phyloP scores from a whole-genome alignment of 2,329 filamentous ascomycete species.

The Lecanicillium sp. region DNA sequence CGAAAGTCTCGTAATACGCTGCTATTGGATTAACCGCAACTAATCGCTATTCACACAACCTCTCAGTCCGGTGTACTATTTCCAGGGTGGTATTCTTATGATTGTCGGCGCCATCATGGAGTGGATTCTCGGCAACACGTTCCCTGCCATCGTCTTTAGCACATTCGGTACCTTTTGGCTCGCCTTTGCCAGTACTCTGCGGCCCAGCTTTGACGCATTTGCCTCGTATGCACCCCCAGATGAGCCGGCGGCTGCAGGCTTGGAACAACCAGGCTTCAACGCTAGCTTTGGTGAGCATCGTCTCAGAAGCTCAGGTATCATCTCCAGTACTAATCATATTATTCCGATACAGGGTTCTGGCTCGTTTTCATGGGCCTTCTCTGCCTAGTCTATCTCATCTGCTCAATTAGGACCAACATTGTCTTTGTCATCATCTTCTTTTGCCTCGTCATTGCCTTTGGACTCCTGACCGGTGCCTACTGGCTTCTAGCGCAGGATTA shows the following conservation, averaged over 20 bases:
- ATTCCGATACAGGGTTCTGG: slow-evolving; percentile 36
- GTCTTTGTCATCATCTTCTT: slow-evolving; percentile 56
- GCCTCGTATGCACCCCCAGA: slow-evolving; percentile 2
- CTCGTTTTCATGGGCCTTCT: slow-evolving; percentile 54
- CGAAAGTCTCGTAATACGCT: too few relatives aligned
- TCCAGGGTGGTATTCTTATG: slow-evolving; percentile 9
- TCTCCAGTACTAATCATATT: neutral
- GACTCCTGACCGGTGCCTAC: slow-evolving; percentile 48
- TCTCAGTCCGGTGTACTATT: slow-evolving; percentile 7
- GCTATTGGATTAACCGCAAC: too few relatives aligned
- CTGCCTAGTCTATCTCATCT: slow-evolving; percentile 54
- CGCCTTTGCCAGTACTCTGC: slow-evolving; percentile 4
- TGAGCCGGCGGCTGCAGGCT: neutral
- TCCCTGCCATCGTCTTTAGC: slow-evolving; percentile 6
- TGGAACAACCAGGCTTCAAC: slow-evolving; percentile 4
- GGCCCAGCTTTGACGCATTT: slow-evolving; percentile 3
- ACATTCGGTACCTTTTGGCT: slow-evolving; percentile 8
- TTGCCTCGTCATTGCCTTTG: slow-evolving; percentile 32
- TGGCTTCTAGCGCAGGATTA: slow-evolving; percentile 40
- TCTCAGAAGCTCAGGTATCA: too few relatives aligned
- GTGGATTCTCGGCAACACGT: slow-evolving; percentile 8
- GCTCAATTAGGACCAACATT: slow-evolving; percentile 57
- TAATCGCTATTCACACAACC: too few relatives aligned
- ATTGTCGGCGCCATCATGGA: slow-evolving; percentile 5
- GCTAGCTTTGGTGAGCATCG: slow-evolving; percentile 4